phyloP scores from a whole-genome alignment of 768 basidiomycete species.

The Leucosporidium scottii region DNA sequence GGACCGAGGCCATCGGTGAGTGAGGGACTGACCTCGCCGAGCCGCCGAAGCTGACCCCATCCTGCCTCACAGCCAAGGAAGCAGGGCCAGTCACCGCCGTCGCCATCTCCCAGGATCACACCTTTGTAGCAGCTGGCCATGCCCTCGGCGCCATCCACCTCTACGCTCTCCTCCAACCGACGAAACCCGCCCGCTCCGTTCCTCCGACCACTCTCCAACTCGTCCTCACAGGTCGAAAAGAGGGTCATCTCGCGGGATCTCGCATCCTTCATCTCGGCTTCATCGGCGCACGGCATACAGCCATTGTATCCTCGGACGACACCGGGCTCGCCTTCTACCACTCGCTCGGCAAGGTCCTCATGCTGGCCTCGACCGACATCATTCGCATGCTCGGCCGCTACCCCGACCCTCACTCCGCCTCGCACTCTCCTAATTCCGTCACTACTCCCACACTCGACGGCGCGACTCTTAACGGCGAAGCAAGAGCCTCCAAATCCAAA shows the following conservation, averaged over 20 bases:
- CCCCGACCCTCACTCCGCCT: conserved; percentile 47
- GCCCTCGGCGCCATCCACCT: conserved; percentile 74
- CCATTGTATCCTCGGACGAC: conserved; percentile 83
- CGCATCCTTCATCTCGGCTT: conserved; percentile 76
- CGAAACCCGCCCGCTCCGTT: conserved; percentile 55
- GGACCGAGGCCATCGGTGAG: conserved; percentile 59
- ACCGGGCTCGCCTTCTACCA: conserved; percentile 90
- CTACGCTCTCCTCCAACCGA: conserved; percentile 68
- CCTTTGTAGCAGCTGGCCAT: conserved; percentile 84
- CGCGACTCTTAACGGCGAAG: background rate
- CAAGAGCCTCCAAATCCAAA: conserved; percentile 4
- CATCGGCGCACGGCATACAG: conserved; percentile 84
- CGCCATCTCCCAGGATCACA: conserved; percentile 86
- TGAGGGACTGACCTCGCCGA: background rate
- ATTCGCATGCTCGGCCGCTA: conserved; percentile 89
- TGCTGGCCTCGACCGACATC: conserved; percentile 89
- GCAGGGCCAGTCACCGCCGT: conserved; percentile 79
- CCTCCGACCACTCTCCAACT: conserved; percentile 60
- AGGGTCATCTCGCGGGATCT: conserved; percentile 76
- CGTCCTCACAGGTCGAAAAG: conserved; percentile 69
- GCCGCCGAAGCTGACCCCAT: background rate
- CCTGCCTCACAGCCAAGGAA: conserved; percentile 49
- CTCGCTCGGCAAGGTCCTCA: conserved; percentile 84
- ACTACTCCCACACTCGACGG: conserved; percentile 22
- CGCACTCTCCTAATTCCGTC: background rate